Evolutionary conservation across 768 basidiomycete species (phyloP), one percentile per base, ranked within the genome.

Genomic region (Lactifluus pinguis): DNA sequence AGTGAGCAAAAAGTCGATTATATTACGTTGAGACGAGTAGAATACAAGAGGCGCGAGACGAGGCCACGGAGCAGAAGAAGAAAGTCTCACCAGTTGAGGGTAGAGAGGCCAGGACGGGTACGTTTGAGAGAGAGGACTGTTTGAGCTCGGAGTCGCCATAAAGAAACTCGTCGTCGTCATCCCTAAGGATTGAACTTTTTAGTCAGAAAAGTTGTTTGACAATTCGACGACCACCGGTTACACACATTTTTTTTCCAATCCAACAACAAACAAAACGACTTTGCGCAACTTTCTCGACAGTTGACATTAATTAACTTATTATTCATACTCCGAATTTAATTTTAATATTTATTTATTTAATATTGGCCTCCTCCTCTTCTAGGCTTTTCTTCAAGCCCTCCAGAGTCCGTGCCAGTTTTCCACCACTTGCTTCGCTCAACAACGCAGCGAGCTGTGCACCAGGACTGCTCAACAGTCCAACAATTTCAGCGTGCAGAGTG

Each of bases 381-480:
- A 90, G 70, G 25, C 82, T 78, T 70, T 81, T 79, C 74, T 83
- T 85, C 71, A 89, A 75, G 1, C 89, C 89, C 66, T 90, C 86
- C 68, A 92, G 68, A 45, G 87, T 85, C 76, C 88, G 75, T 57
- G 85, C 82, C 69, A 89, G 69, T 62, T 76, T 79, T 38, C 84
- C 87, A 47, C 88, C 88, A 51, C 80, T 78, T 44, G 87, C 86
- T 69, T 86, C 81, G 59, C 79, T 80, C 60, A 92, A 71, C 47
- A 89, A 79, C 50, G 82, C 84, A 4, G 87, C 82, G 50, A 95
- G 76, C 72, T 90, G 86, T 62, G 81, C 77, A 11, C 82, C 85
- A 48, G 90, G 91, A 14, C 83, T 77, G 59, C 86, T 86, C 62
- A 98, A 71, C 73, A 97, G 63, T 8, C 93, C 94, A 14, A 95